A percentile compares a stretch with the other conserved stretches of the same genome.
These are phyloP conservation scores for Suhomyces wounanorum DNA, from an alignment of 1,139 yeast species.

Conservation along the genomic window DNA sequence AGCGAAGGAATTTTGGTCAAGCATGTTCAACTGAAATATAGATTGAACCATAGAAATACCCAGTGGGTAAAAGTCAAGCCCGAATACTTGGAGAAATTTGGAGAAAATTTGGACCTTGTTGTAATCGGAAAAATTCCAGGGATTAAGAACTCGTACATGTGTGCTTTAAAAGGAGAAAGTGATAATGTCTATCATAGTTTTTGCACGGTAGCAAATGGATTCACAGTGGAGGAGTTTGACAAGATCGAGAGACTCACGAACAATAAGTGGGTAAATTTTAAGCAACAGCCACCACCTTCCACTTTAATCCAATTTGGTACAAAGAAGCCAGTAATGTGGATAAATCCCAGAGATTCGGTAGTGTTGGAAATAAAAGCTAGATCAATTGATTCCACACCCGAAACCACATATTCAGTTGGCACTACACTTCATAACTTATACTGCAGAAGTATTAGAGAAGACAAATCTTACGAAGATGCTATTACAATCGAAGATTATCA, in stretches of 20 bases:
- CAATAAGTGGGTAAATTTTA: conserved; percentile 60
- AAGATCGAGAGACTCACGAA: conserved; percentile 58
- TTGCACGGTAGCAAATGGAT: conserved; percentile 85
- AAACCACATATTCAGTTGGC: conserved; percentile 58
- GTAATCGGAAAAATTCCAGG: conserved; percentile 80
- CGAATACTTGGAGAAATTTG: conserved; percentile 82
- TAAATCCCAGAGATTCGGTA: conserved; percentile 72
- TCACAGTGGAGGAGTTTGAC: conserved; percentile 62
- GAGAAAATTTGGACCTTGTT: conserved; percentile 79
- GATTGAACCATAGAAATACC: conserved; percentile 57
- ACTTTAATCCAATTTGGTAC: conserved; percentile 59
- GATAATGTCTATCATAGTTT: conserved; percentile 52
- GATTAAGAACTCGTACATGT: conserved; percentile 70
- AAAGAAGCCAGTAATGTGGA: conserved; percentile 72
- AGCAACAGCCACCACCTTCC: conserved; percentile 40
- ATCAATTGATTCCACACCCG: conserved; percentile 56
- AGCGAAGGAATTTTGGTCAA: conserved; percentile 87
- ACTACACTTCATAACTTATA: conserved; percentile 78
- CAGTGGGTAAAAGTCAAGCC: conserved; percentile 90
- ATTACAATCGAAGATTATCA: conserved; percentile 59
- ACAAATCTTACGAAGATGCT: conserved; percentile 60
- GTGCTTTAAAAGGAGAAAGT: conserved; percentile 56
- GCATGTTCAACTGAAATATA: conserved; percentile 59
- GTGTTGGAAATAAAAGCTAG: conserved; percentile 88
- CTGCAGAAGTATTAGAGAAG: conserved; percentile 67